phyloP scores from a whole-genome alignment of 345 rosid species.

The Gossypium ekmanianum region DNA sequence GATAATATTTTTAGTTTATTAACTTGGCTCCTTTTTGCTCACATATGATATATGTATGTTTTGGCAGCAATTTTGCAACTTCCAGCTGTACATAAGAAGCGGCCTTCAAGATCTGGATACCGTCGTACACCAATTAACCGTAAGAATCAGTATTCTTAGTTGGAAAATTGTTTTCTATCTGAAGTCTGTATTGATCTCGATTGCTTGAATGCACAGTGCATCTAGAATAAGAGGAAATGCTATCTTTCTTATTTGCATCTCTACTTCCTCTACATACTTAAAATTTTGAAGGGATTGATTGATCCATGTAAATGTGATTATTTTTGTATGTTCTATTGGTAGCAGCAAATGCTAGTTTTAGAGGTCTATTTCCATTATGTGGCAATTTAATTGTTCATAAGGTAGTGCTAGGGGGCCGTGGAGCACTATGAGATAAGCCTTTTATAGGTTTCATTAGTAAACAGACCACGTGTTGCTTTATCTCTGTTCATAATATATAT shows the following conservation, averaged over 20 bases:
- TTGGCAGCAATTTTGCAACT: conserved; percentile 83
- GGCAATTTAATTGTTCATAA: neutral
- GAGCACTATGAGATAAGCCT: neutral
- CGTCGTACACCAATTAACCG: conserved; percentile 76
- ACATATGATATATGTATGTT: conserved; percentile 1
- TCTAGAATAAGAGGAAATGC: neutral
- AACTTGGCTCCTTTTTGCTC: conserved; percentile 23
- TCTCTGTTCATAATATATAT: neutral
- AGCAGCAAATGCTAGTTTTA: neutral
- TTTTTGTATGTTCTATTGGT: neutral
- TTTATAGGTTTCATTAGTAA: conserved; percentile 6
- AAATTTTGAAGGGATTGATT: neutral
- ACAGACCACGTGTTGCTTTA: neutral
- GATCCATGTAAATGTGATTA: conserved; percentile 9
- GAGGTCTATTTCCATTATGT: neutral
- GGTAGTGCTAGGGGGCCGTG: neutral
- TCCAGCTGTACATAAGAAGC: conserved; percentile 74
- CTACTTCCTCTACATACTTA: neutral
- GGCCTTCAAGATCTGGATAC: conserved; percentile 79
- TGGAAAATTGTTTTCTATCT: neutral
- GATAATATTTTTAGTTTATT: conserved; percentile 3
- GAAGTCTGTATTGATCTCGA: neutral
- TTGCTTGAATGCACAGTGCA: neutral
- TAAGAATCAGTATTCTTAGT: conserved; percentile 35
- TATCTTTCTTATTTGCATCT: neutral